Evolutionary conservation across 2,329 filamentous ascomycete genomes (phyloP).

Genomic region (Geosmithia putterillii): DNA sequence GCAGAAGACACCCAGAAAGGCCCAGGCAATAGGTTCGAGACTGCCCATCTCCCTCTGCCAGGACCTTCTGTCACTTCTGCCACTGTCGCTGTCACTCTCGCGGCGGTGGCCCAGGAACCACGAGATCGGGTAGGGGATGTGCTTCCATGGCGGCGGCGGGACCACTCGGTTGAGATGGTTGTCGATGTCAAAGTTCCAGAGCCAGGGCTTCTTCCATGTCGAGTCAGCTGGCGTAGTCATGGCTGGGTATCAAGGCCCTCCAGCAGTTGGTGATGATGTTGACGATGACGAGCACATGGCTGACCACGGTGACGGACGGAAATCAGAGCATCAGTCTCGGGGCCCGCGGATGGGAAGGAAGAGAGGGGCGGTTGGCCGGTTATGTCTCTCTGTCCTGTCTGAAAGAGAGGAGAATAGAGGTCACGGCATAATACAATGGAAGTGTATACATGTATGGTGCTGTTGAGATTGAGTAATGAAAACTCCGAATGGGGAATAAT

Average conservation of each 20-base stretch:
- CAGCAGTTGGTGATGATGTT: too few relatives aligned
- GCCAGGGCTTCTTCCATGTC: conserved; percentile 2
- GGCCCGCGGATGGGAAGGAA: too few relatives aligned
- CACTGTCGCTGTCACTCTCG: conserved; percentile 12
- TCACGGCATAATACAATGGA: too few relatives aligned
- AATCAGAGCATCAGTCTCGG: too few relatives aligned
- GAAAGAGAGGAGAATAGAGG: too few relatives aligned
- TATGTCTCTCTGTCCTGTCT: too few relatives aligned
- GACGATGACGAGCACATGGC: too few relatives aligned
- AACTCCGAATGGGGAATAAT: not conserved
- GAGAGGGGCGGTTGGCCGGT: too few relatives aligned
- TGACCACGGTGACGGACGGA: too few relatives aligned
- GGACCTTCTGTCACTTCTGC: too few relatives aligned
- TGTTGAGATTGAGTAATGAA: not conserved
- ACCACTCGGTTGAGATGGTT: conserved; percentile 59
- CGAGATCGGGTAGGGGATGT: conserved; percentile 53
- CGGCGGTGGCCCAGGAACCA: conserved; percentile 55
- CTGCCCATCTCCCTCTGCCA: conserved; percentile 36
- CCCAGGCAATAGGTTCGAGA: conserved; percentile 46
- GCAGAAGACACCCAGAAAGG: conserved; percentile 51
- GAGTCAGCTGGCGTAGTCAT: too few relatives aligned
- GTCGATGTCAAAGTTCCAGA: conserved; percentile 63
- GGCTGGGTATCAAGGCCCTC: too few relatives aligned
- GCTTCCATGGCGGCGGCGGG: conserved; percentile 50
- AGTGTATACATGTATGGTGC: not conserved